Percentiles rank a stretch among this genome's conserved stretches.
Conservation (phyloP, 306 rosid species). For the Alnus glutinosa region DNA sequence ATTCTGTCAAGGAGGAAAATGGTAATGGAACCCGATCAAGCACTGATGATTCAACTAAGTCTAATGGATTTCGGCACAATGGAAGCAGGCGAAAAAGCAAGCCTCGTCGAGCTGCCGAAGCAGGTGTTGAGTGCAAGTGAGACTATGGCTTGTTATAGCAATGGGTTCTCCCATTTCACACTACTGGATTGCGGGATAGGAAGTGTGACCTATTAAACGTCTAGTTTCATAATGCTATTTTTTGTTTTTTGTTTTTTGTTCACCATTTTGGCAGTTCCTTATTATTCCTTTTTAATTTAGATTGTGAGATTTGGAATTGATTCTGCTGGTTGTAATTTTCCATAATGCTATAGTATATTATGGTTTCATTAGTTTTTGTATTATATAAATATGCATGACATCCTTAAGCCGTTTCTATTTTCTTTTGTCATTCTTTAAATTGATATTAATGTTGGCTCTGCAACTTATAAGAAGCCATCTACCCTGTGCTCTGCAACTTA, state of each 20-base stretch:
- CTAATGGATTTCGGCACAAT: conserved; percentile 73
- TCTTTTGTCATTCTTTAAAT: neutral
- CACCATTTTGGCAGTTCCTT: conserved; percentile 41
- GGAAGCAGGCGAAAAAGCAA: conserved; percentile 88
- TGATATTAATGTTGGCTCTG: conserved; percentile 7
- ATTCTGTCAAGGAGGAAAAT: conserved; percentile 47
- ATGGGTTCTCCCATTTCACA: conserved; percentile 42
- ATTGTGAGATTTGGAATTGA: conserved; percentile 52
- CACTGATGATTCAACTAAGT: conserved; percentile 42
- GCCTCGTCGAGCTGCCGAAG: conserved; percentile 91
- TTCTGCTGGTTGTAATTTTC: conserved; percentile 46
- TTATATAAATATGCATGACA: conserved; percentile 20
- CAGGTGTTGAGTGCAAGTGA: conserved; percentile 89
- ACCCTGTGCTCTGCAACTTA: neutral
- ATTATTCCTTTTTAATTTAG: conserved; percentile 35
- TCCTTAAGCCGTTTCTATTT: conserved; percentile 16
- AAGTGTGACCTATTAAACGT: conserved; percentile 49
- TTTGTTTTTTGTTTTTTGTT: conserved; percentile 38
- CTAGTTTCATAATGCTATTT: conserved; percentile 38
- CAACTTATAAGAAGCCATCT: neutral
- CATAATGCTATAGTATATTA: conserved; percentile 31
- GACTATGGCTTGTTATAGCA: conserved; percentile 28
- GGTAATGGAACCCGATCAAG: conserved; percentile 40
- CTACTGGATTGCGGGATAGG: conserved; percentile 35
- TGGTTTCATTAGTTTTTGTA: conserved; percentile 33